Percentiles rank a stretch among this genome's conserved stretches.
phyloP scores from a whole-genome alignment of 768 basidiomycete genomes.

The Lactarius sanguifluus region DNA sequence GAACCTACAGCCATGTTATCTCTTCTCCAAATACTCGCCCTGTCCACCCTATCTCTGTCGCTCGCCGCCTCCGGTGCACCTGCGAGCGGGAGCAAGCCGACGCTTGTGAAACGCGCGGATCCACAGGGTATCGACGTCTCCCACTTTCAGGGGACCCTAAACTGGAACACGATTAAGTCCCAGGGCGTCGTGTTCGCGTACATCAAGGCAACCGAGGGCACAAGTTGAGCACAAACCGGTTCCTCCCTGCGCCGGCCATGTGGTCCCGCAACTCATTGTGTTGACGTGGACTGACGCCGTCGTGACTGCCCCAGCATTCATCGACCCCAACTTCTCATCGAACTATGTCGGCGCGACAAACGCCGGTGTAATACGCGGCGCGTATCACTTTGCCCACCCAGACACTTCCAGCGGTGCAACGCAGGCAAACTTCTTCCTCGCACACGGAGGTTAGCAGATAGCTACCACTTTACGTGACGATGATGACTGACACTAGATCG shows the following conservation, averaged over 20 bases:
- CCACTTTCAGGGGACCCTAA: slow-evolving; percentile 45
- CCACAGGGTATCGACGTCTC: slow-evolving; percentile 60
- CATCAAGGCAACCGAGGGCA: slow-evolving; percentile 70
- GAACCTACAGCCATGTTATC: too few relatives aligned
- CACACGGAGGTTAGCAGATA: slow-evolving; percentile 35
- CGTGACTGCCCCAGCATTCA: slow-evolving; percentile 35
- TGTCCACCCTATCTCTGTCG: too few relatives aligned
- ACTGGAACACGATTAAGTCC: slow-evolving; percentile 52
- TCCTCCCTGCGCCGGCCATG: neutral
- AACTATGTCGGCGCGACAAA: slow-evolving; percentile 59
- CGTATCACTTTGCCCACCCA: slow-evolving; percentile 62
- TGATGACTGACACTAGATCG: neutral
- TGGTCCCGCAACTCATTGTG: too few relatives aligned
- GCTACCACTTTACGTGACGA: neutral
- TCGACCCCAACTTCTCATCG: slow-evolving; percentile 44
- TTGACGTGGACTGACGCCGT: slow-evolving; percentile 27
- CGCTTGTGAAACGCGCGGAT: slow-evolving; percentile 38
- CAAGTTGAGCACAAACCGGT: slow-evolving; percentile 35
- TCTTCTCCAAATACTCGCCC: too few relatives aligned
- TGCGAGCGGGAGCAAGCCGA: too few relatives aligned
- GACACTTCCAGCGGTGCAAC: slow-evolving; percentile 51
- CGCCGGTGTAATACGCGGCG: slow-evolving; percentile 56
- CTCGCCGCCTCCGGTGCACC: too few relatives aligned
- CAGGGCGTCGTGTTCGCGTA: slow-evolving; percentile 57
- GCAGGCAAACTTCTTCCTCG: slow-evolving; percentile 60